phyloP scores from a whole-genome alignment of 192 early-diverging fungal genomes.

The Oehlia diaphana region DNA sequence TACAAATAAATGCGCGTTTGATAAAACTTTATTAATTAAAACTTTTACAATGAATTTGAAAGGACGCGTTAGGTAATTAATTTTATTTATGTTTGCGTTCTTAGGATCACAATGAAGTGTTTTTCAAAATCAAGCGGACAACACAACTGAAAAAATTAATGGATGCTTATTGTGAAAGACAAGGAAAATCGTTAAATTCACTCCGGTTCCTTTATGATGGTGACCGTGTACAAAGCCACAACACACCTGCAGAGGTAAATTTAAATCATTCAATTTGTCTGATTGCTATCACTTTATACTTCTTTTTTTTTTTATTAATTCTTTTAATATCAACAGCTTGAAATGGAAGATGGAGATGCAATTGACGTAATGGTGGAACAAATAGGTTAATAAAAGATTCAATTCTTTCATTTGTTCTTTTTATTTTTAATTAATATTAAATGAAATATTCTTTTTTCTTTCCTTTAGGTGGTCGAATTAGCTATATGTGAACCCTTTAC shows the following conservation, averaged over 20 bases:
- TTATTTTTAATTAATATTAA: neutral
- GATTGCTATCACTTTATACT: neutral
- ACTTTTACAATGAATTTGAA: neutral
- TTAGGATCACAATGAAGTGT: constrained; percentile 77
- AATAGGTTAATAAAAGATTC: constrained; percentile 53
- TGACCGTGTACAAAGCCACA: constrained; percentile 71
- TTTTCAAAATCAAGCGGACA: constrained; percentile 95
- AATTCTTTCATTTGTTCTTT: neutral
- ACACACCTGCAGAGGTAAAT: constrained; percentile 83
- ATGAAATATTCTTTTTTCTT: neutral
- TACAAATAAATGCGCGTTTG: neutral
- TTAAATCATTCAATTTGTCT: neutral
- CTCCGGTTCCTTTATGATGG: constrained; percentile 95
- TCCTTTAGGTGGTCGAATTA: neutral
- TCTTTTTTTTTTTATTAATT: neutral
- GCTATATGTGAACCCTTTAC: neutral
- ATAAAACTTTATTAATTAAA: neutral
- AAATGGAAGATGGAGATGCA: constrained; percentile 93
- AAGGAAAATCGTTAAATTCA: constrained; percentile 74
- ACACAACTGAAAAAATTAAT: constrained; percentile 92
- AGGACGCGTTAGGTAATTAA: neutral
- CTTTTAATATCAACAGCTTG: constrained; percentile 56
- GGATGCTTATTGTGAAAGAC: constrained; percentile 89
- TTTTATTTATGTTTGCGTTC: neutral
- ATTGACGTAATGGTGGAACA: constrained; percentile 97